Base-by-base conservation (phyloP, 352 stramenopile species). In the Phytophthora boehmeriae region DNA sequence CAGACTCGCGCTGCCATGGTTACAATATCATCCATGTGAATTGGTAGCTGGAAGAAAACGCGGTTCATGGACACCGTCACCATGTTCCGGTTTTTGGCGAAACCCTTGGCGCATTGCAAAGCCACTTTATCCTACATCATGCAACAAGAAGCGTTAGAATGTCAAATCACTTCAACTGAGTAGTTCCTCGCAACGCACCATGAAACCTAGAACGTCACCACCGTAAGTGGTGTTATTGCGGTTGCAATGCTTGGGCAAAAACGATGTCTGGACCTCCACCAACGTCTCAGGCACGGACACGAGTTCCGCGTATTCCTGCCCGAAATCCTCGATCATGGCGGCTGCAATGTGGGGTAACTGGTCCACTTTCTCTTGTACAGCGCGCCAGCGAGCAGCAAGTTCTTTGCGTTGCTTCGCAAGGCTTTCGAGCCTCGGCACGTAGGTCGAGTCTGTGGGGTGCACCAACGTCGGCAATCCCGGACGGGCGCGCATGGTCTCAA, bases 171-270 rank as follows among this genome's bases (percentile, higher is more conserved):
- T 48, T 22, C 25, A 19, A 22, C 17, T 32, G 2, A 19, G 20
- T 39, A 23, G 36, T 8, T 9, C 22, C 20, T 36, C 27, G 22
- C 8, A 41, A 8, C 22, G 4, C 34, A 70, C 62, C 78, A 88
- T 85, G 63, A 73, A 85, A 17, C 57, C 70, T 50, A 88, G 72
- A 41, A 88, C 64, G 57, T 89, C 80, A 32, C 75, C 80, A 3
- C 80, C 80, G 56, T 85, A 89, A 46, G 87, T 85, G 45, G 80
- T 88, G 61, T 88, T 79, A 71, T 89, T 89, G 48, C 66, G 71
- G 58, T 90, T 90, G 25, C 88, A 42, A 54, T 90, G 75, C 66
- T 88, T 90, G 30, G 80, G 80, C 59, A 90, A 34, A 54, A 90
- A 90, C 27, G 72, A 83, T 59, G 85, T 88, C 42, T 87, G 78